Conservation (phyloP, 192 early-diverging fungal species). For the Coemansia sp. region DNA sequence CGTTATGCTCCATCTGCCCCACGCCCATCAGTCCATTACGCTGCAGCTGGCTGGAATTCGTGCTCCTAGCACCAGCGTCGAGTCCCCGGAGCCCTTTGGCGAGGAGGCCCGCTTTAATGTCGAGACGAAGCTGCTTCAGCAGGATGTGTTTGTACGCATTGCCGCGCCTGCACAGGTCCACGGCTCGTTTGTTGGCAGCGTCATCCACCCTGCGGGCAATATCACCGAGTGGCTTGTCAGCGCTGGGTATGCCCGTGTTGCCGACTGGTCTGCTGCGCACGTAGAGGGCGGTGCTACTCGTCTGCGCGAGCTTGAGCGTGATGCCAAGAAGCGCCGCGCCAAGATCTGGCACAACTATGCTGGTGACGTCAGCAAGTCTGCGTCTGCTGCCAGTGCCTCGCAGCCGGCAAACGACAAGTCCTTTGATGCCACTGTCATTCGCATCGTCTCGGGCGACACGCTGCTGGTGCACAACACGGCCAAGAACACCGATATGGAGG, state of each 20-base stretch:
- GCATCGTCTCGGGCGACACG: constrained; percentile 59
- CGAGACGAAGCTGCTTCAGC: constrained; percentile 85
- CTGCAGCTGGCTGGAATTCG: constrained; percentile 77
- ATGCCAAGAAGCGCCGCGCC: constrained; percentile 74
- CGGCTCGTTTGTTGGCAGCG: constrained; percentile 71
- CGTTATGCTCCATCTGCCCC: constrained; percentile 63
- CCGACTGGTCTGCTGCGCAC: constrained; percentile 79
- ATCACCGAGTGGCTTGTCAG: constrained; percentile 84
- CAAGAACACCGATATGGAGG: constrained; percentile 51
- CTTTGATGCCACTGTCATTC: constrained; percentile 57
- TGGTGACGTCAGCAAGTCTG: neutral
- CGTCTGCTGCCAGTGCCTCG: neutral
- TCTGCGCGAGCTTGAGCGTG: constrained; percentile 76
- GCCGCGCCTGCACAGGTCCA: constrained; percentile 65
- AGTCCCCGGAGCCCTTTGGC: constrained; percentile 82
- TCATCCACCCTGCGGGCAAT: constrained; percentile 83
- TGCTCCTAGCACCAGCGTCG: constrained; percentile 72
- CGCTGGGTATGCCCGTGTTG: constrained; percentile 79
- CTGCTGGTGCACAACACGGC: constrained; percentile 49
- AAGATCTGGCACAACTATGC: constrained; percentile 70
- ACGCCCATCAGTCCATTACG: constrained; percentile 73
- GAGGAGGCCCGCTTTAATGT: constrained; percentile 94
- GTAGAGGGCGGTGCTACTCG: constrained; percentile 56
- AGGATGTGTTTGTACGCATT: constrained; percentile 80
- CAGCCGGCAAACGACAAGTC: neutral